Conservation (phyloP, 805 yeast genomes). For the Wickerhamiella domercqiae region DNA sequence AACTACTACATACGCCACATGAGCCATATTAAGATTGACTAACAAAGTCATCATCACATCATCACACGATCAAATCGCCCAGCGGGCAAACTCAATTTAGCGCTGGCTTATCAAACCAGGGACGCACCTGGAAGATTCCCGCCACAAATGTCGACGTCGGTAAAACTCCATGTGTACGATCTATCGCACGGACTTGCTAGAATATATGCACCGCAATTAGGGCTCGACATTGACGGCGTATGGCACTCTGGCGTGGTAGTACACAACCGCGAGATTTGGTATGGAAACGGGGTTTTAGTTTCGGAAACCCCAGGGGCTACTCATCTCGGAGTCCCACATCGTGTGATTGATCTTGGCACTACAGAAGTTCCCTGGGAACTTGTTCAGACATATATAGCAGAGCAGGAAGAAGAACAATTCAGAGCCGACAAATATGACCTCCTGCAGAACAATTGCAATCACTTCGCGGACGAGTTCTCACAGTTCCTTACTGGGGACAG, state of each 20-base stretch:
- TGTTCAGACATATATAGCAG: slow-evolving; percentile 37
- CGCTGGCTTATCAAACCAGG: too few species aligned
- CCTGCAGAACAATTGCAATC: slow-evolving; percentile 52
- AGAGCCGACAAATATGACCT: slow-evolving; percentile 37
- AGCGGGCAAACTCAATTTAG: too few species aligned
- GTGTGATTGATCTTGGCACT: slow-evolving; percentile 37
- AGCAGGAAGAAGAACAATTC: slow-evolving; percentile 31
- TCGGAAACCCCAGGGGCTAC: slow-evolving; percentile 36
- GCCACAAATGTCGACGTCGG: too few species aligned
- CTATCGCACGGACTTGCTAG: slow-evolving; percentile 45
- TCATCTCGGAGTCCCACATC: slow-evolving; percentile 43
- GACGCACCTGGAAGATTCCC: too few species aligned
- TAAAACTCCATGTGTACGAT: slow-evolving; percentile 47
- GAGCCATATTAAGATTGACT: too few species aligned
- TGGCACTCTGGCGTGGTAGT: slow-evolving; percentile 50
- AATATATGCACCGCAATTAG: slow-evolving; percentile 29
- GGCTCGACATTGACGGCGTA: slow-evolving; percentile 41
- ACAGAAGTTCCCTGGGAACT: slow-evolving; percentile 39
- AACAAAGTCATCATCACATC: too few species aligned
- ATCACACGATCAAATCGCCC: too few species aligned
- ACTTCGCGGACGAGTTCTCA: slow-evolving; percentile 42
- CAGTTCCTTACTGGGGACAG: slow-evolving; percentile 43
- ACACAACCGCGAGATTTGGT: slow-evolving; percentile 41
- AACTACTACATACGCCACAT: too few species aligned
- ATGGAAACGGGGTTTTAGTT: slow-evolving; percentile 31